Conservation (phyloP, 2,329 filamentous ascomycete genomes). For the Neopestalotiopsis clavispora region DNA sequence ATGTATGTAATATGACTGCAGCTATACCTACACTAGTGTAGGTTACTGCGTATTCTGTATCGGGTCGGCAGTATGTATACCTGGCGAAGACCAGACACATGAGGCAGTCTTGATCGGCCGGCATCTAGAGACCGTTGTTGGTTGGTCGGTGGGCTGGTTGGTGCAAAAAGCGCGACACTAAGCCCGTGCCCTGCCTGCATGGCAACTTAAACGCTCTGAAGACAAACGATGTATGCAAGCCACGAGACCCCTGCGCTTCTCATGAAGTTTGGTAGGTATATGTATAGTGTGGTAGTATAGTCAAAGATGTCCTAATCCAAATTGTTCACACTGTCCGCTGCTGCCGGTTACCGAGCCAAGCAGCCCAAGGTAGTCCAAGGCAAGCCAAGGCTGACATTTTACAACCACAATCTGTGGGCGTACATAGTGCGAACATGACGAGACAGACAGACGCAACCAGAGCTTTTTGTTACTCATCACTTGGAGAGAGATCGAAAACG, state of each 20-base stretch:
- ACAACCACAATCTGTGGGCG: background rate
- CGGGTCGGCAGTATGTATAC: too few relatives aligned
- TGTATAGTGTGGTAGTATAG: too few relatives aligned
- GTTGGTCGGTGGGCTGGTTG: too few relatives aligned
- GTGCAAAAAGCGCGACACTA: background rate
- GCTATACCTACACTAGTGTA: too few relatives aligned
- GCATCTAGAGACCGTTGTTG: background rate
- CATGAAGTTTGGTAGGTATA: background rate
- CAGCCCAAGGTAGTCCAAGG: background rate
- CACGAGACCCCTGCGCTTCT: background rate
- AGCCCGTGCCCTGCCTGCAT: background rate
- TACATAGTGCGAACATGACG: background rate
- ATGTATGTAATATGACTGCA: too few relatives aligned
- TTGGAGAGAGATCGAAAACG: too few relatives aligned
- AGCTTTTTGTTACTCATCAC: too few relatives aligned
- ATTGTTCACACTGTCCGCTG: background rate
- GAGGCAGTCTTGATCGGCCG: background rate
- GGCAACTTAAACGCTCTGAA: background rate
- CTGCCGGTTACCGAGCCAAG: conserved; percentile 5
- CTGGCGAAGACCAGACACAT: too few relatives aligned
- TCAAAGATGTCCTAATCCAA: background rate
- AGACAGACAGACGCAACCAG: too few relatives aligned
- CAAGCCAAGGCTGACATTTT: conserved; percentile 5
- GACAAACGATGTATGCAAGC: background rate
- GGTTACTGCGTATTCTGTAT: too few relatives aligned